A percentile compares a stretch with the other conserved stretches of the same genome.
Evolutionary conservation across 805 yeast genomes (phyloP).

Genomic region (Zygosaccharomyces pseudorouxii): DNA sequence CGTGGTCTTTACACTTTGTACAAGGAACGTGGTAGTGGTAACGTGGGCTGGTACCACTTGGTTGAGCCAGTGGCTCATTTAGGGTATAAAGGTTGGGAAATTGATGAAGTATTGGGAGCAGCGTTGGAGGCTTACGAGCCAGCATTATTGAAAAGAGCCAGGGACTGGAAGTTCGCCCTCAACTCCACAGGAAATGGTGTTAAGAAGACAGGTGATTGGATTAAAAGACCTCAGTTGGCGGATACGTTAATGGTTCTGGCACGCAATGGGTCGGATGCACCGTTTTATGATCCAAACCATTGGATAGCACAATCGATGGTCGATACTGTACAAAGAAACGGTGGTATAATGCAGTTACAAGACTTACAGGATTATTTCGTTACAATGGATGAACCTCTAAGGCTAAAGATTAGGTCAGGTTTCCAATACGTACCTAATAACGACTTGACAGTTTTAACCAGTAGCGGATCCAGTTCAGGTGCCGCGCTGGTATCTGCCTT

Average conservation of each 20-base stretch:
- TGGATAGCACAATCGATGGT: constrained; percentile 63
- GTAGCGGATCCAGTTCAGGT: constrained; percentile 79
- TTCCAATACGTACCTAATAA: constrained; percentile 35
- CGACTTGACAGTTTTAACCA: constrained; percentile 46
- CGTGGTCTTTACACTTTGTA: constrained; percentile 70
- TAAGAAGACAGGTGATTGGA: constrained; percentile 51
- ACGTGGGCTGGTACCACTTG: constrained; percentile 64
- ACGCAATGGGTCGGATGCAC: constrained; percentile 64
- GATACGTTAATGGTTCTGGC: constrained; percentile 66
- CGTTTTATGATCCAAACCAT: constrained; percentile 81
- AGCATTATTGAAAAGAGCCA: constrained; percentile 28
- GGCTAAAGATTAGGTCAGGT: constrained; percentile 24
- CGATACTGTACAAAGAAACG: constrained; percentile 43
- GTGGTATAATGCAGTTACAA: constrained; percentile 61
- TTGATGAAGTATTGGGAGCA: constrained; percentile 41
- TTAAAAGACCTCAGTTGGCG: constrained; percentile 60
- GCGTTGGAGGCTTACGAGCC: constrained; percentile 41
- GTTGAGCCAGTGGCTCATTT: constrained; percentile 69
- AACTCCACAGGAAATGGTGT: constrained; percentile 35
- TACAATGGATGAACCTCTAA: constrained; percentile 38
- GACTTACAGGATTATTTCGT: constrained; percentile 67
- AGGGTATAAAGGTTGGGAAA: constrained; percentile 60
- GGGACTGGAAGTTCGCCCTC: constrained; percentile 56
- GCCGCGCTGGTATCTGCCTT: constrained; percentile 75
- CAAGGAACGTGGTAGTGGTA: constrained; percentile 63